Conservation (phyloP, 495 filamentous ascomycete genomes). For the Neurospora pannonica region DNA sequence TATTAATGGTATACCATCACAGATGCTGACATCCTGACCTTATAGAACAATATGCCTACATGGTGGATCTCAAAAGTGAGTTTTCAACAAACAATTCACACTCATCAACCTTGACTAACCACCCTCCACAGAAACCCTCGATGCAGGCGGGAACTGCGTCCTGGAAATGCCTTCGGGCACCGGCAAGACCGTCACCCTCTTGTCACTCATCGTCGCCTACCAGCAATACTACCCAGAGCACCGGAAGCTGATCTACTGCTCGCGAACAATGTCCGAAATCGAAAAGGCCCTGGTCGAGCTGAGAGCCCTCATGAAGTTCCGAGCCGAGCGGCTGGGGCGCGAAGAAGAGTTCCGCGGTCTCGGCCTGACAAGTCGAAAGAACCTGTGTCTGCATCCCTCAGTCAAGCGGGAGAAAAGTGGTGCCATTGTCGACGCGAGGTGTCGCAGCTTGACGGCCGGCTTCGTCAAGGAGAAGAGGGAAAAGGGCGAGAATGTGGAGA, state of each 20-base stretch:
- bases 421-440: constrained; percentile 84
- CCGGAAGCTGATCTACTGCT: constrained; percentile 96
- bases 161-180: constrained; percentile 99
- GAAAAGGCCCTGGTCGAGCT: constrained; percentile 94
- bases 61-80: constrained; percentile 91
- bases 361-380: constrained; percentile 92
- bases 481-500: constrained; percentile 82
- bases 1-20: neutral
- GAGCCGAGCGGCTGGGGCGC: constrained; percentile 71
- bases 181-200: constrained; percentile 90
- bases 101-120: neutral
- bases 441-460: constrained; percentile 87
- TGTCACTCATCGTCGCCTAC: constrained; percentile 94
- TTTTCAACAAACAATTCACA: neutral
- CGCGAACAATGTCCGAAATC: constrained; percentile 86
- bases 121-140: constrained; percentile 57
- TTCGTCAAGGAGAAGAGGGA: constrained; percentile 97
- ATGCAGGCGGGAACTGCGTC: constrained; percentile 92
- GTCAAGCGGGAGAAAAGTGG: constrained; percentile 96
- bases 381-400: constrained; percentile 89
- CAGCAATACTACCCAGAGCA: constrained; percentile 86
- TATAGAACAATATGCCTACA: constrained; percentile 90
- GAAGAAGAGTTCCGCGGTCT: constrained; percentile 90
- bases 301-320: constrained; percentile 88
- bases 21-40: constrained; percentile 3